Conservation (phyloP, 768 basidiomycete genomes). For the Termitomyces eurrhizus region DNA sequence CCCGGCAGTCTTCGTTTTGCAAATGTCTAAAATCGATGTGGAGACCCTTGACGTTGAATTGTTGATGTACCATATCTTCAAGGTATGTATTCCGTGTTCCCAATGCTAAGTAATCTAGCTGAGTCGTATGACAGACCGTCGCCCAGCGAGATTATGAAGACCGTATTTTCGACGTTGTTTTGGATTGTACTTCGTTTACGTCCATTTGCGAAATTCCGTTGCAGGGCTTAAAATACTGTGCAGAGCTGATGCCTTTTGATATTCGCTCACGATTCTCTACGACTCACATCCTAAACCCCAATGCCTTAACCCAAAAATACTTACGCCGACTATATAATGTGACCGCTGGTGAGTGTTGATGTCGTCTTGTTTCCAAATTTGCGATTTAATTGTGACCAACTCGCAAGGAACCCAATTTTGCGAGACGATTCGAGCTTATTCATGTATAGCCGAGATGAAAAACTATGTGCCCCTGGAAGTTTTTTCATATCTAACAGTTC, state of each 20-base stretch:
- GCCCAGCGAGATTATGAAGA: slow-evolving; percentile 42
- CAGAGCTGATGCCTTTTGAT: slow-evolving; percentile 70
- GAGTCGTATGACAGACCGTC: slow-evolving; percentile 39
- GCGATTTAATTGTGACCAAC: not conserved
- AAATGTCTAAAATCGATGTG: slow-evolving; percentile 68
- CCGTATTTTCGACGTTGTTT: slow-evolving; percentile 62
- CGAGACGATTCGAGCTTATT: slow-evolving; percentile 53
- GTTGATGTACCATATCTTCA: slow-evolving; percentile 74
- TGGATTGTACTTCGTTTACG: slow-evolving; percentile 80
- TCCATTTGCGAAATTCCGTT: slow-evolving; percentile 74
- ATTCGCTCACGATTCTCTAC: slow-evolving; percentile 57
- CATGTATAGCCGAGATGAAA: slow-evolving; percentile 58
- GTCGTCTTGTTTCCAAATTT: not conserved
- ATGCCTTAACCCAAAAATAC: slow-evolving; percentile 66
- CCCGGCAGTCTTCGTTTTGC: slow-evolving; percentile 59
- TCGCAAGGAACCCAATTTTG: slow-evolving; percentile 49
- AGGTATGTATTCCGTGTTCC: slow-evolving; percentile 35
- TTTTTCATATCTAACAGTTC: slow-evolving; percentile 44
- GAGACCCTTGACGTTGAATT: slow-evolving; percentile 78
- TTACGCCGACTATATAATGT: slow-evolving; percentile 75
- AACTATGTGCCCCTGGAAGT: slow-evolving; percentile 49
- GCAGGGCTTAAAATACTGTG: slow-evolving; percentile 76
- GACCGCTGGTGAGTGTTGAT: slow-evolving; percentile 37
- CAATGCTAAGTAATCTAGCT: not conserved
- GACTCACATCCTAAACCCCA: slow-evolving; percentile 72